Conservation (phyloP, 129 eudicot species). For the Flaveria bidentis region DNA sequence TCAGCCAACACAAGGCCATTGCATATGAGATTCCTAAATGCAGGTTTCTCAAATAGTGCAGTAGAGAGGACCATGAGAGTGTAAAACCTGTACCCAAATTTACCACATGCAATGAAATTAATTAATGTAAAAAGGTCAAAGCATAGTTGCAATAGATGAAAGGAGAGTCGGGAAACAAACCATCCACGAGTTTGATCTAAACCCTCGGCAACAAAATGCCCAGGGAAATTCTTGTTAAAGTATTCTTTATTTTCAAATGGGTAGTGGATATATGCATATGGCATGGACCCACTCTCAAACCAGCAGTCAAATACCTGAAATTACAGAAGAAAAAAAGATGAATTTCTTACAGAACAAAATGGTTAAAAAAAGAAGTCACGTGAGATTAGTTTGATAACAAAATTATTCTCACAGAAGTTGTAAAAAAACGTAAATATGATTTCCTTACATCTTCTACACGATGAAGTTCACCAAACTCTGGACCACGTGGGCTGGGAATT, state of each 20-base stretch:
- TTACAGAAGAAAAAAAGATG: neutral
- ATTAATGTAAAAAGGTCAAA: neutral
- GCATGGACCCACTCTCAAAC: slow-evolving; percentile 99
- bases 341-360: neutral
- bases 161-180: slow-evolving; percentile 38
- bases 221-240: slow-evolving; percentile 75
- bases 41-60: slow-evolving; percentile 84
- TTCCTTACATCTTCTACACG: slow-evolving; percentile 87
- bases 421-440: neutral
- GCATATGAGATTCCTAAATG: slow-evolving; percentile 88
- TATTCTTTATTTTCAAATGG: slow-evolving; percentile 81
- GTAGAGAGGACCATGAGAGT: slow-evolving; percentile 94
- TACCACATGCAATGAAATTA: neutral
- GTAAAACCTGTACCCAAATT: slow-evolving; percentile 60
- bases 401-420: neutral
- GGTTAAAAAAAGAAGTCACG: neutral
- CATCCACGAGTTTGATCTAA: slow-evolving; percentile 97
- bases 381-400: slow-evolving; percentile 3
- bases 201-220: slow-evolving; percentile 96
- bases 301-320: slow-evolving; percentile 93
- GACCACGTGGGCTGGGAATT: slow-evolving; percentile 73
- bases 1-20: slow-evolving; percentile 96
- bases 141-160: neutral
- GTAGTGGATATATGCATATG: slow-evolving; percentile 87
- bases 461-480: slow-evolving; percentile 63